Evolutionary conservation across 116 monocot genomes (phyloP).

Genomic region (Posidonia oceanica): DNA sequence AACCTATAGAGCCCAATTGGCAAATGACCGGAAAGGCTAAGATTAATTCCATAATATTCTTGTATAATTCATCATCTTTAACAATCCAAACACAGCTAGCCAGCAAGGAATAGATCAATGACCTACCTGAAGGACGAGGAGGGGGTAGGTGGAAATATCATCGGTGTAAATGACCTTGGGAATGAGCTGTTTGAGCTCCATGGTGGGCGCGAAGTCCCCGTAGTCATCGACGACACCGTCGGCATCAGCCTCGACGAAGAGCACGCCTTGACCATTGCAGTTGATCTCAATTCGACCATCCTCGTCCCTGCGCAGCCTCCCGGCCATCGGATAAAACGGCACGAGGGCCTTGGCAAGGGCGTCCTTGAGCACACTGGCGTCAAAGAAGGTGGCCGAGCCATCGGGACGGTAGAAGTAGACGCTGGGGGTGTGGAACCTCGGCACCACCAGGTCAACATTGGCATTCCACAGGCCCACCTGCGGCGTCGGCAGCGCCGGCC

Average conservation of each 20-base stretch:
- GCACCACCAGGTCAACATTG: constrained; percentile 79
- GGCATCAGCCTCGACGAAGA: constrained; percentile 67
- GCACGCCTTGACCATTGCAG: constrained; percentile 65
- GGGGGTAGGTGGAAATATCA: constrained; percentile 59
- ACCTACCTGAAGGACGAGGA: constrained; percentile 61
- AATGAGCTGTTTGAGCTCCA: constrained; percentile 82
- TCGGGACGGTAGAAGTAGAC: constrained; percentile 76
- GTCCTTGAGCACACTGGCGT: constrained; percentile 24
- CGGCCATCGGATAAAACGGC: constrained; percentile 84
- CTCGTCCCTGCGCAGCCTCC: constrained; percentile 47
- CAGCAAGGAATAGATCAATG: no score
- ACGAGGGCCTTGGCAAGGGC: constrained; percentile 59
- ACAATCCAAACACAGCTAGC: no score
- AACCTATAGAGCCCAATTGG: constrained; percentile 26
- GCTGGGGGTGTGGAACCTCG: constrained; percentile 78
- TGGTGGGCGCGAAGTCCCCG: constrained; percentile 91
- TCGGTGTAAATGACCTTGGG: constrained; percentile 66
- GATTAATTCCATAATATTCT: not conserved
- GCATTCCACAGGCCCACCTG: constrained; percentile 66
- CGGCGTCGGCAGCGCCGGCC: constrained; percentile 58
- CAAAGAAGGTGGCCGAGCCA: constrained; percentile 32
- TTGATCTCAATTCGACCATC: constrained; percentile 78
- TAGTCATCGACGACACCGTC: constrained; percentile 46
- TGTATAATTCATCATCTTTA: no score
- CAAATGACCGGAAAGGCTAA: not conserved